Evolutionary conservation across 768 basidiomycete genomes (phyloP), one percentile per base, ranked within the genome.

Genomic region (Collybiopsis luxurians): DNA sequence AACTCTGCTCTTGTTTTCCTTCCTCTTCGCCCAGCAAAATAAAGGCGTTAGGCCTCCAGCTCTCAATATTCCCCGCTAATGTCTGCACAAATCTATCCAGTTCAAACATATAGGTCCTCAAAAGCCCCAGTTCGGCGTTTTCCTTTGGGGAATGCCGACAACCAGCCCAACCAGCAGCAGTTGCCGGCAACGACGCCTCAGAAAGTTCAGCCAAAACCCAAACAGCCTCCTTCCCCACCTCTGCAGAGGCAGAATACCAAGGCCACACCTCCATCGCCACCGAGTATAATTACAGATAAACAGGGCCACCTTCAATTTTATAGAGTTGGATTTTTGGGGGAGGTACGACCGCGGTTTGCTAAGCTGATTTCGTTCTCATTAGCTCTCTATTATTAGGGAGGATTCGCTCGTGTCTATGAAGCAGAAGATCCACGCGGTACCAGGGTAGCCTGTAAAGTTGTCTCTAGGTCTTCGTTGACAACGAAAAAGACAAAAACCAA

Each of bases 401-500:
- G 96, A 1, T 99, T 99, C 67, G 96, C 96, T 1, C 83, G 95
- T 38, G 96, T 99, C 2, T 99, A 96, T 65, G 92, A 97, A 75
- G 90, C 94, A n/a, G 84, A 86, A 67, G 92, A 94, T 64, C 63
- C 69, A 10, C 74, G 79, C 46, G 88, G 87, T 15, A 70, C 73
- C 23, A 77, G 86, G 36, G 78, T 86, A 51, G 95, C 95, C 11
- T 90, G 95, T 73, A 98, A 99, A 75, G 95, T 97, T 44, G 89
- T 99, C 61, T 90, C 90, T n/a, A 94, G 95, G 74, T 77, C 80
- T 24, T 92, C 91, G 28, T 80, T 99, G 62, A 90, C 91, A 75
- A 93, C 93, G 17, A 96, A 93, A 75, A 98, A 98, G 71, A 95
- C 93, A 23, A 96, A 96, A 73, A 95, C 94, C 17, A 98, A 98